phyloP scores from a whole-genome alignment of 192 early-diverging fungal species.

The Coemansia sp. region DNA sequence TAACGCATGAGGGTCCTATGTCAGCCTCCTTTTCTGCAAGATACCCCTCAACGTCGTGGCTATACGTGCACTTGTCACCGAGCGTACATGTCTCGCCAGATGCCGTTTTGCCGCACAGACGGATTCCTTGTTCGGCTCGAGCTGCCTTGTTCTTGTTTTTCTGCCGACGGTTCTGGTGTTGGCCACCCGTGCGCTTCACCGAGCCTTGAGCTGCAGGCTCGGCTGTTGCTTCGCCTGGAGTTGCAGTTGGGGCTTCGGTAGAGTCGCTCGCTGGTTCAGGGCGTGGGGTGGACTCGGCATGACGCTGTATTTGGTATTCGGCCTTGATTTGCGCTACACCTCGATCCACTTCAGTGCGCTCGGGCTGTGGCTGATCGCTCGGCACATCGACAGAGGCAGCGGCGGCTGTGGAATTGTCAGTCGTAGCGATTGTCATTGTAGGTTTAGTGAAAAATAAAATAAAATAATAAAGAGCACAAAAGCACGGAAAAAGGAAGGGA shows the following conservation, averaged over 20 bases:
- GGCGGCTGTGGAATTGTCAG: neutral
- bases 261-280: neutral
- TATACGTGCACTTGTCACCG: slow-evolving; percentile 67
- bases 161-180: slow-evolving; percentile 20
- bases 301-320: slow-evolving; percentile 16
- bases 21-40: slow-evolving; percentile 73
- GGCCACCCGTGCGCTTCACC: slow-evolving; percentile 5
- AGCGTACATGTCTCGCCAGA: slow-evolving; percentile 54
- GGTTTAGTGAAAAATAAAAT: neutral
- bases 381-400: neutral
- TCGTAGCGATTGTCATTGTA: slow-evolving; percentile 2
- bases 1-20: slow-evolving; percentile 67
- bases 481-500: neutral
- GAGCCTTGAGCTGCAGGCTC: neutral
- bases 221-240: neutral
- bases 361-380: neutral
- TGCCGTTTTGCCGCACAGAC: slow-evolving; percentile 58
- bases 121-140: neutral
- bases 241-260: neutral
- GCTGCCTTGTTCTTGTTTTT: slow-evolving; percentile 15
- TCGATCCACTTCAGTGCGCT: neutral
- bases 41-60: slow-evolving; percentile 78
- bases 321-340: slow-evolving; percentile 24
- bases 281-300: neutral
- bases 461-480: neutral